Conservation (phyloP, 2,329 filamentous ascomycete genomes). For the Myriosclerotinia curreyana region DNA sequence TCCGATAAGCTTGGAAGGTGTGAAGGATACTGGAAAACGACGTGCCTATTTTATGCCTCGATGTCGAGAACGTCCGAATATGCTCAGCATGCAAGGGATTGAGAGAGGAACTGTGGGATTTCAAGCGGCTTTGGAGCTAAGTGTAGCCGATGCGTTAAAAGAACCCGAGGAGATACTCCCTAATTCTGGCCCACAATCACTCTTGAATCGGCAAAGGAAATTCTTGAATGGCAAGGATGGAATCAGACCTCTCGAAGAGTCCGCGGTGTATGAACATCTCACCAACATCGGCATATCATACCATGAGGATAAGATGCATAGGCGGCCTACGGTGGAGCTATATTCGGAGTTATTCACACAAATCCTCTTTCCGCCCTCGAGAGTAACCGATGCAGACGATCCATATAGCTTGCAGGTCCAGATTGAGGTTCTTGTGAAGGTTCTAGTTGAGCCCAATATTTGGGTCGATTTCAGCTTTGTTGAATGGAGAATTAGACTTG, state of each 20-base stretch:
- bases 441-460: conserved; percentile 61
- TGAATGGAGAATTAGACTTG: conserved; percentile 71
- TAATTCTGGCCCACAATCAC: conserved; percentile 25
- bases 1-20: conserved; percentile 43
- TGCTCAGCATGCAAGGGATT: conserved; percentile 69
- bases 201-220: conserved; percentile 30
- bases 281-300: conserved; percentile 53
- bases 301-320: conserved; percentile 50
- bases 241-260: conserved; percentile 55
- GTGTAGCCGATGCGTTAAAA: conserved; percentile 61
- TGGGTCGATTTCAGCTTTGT: conserved; percentile 74
- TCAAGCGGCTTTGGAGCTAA: conserved; percentile 63
- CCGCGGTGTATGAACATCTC: conserved; percentile 56
- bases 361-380: conserved; percentile 56
- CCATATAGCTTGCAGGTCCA: conserved; percentile 65
- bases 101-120: conserved; percentile 71
- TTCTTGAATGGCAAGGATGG: conserved; percentile 40
- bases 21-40: conserved; percentile 28
- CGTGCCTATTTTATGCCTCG: conserved; percentile 35
- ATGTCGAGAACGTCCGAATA: conserved; percentile 52
- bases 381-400: conserved; percentile 55
- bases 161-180: conserved; percentile 51
- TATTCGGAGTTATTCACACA: conserved; percentile 62
- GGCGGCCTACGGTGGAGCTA: conserved; percentile 52
- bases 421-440: conserved; percentile 64